Conservation (phyloP, 2,329 filamentous ascomycete species). For the Ophiocordyceps camponoti-floridani region DNA sequence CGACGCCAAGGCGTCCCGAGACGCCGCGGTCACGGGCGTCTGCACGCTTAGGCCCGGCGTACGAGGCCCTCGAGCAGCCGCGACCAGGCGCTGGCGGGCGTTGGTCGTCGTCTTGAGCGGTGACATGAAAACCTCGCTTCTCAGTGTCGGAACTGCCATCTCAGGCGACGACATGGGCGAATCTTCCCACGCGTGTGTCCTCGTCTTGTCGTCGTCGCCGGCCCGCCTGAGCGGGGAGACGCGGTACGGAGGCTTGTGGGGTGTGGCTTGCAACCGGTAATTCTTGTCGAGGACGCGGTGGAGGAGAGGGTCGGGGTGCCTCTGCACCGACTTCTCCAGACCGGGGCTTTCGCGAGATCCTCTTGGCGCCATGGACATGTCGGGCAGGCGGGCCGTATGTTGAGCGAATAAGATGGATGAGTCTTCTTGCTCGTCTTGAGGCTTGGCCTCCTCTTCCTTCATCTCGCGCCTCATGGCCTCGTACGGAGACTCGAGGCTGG, state of each 20-base stretch:
- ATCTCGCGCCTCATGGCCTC: constrained; percentile 55
- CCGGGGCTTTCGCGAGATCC: constrained; percentile 14
- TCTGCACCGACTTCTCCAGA: constrained; percentile 16
- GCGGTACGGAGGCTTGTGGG: constrained; percentile 38
- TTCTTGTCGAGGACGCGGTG: constrained; percentile 92
- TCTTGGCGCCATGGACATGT: constrained; percentile 45
- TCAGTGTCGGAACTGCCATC: constrained; percentile 63
- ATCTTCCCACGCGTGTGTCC: constrained; percentile 27
- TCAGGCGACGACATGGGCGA: constrained; percentile 58
- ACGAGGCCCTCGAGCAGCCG: constrained; percentile 31
- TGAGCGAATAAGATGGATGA: constrained; percentile 32
- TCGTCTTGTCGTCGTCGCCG: constrained; percentile 10
- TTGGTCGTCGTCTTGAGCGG: constrained; percentile 32
- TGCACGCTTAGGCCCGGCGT: constrained; percentile 77
- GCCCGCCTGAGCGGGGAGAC: constrained; percentile 25
- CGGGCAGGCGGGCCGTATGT: constrained; percentile 35
- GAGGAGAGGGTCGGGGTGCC: constrained; percentile 55
- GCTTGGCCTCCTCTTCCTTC: constrained; percentile 19
- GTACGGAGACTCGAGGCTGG: constrained; percentile 58
- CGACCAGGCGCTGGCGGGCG: constrained; percentile 21
- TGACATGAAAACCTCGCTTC: constrained; percentile 72
- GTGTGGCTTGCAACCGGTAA: constrained; percentile 85
- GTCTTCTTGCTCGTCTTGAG: constrained; percentile 21
- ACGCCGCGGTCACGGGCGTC: constrained; percentile 38
- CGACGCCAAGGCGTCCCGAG: not conserved